phyloP scores from a whole-genome alignment of 2,329 filamentous ascomycete species.

The Aspergillus thermomutatus region DNA sequence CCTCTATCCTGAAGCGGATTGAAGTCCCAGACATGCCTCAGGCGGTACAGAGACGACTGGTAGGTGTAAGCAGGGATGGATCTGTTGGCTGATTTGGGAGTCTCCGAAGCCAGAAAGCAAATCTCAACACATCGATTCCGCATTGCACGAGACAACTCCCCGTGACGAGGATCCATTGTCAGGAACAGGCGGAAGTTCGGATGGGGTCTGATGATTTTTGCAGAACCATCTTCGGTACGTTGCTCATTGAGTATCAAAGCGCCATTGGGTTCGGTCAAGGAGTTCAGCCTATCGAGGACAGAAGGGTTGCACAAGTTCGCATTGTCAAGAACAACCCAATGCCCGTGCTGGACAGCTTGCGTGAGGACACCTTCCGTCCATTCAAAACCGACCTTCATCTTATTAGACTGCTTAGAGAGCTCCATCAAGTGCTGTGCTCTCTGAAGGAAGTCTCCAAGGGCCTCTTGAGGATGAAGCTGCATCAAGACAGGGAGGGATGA shows the following conservation, averaged over 20 bases:
- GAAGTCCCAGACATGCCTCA: slow-evolving; percentile 33
- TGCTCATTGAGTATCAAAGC: slow-evolving; percentile 91
- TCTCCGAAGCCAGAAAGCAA: slow-evolving; percentile 58
- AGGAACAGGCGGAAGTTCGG: slow-evolving; percentile 87
- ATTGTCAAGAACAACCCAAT: slow-evolving; percentile 95
- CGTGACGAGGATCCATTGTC: slow-evolving; percentile 87
- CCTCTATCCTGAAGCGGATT: slow-evolving; percentile 10
- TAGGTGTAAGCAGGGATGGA: slow-evolving; percentile 34
- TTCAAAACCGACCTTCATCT: slow-evolving; percentile 72
- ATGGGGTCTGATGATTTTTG: slow-evolving; percentile 76
- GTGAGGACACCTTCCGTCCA: slow-evolving; percentile 95
- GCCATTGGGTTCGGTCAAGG: slow-evolving; percentile 85
- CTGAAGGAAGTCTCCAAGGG: slow-evolving; percentile 48
- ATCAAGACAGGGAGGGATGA: slow-evolving; percentile 32
- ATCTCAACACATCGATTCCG: slow-evolving; percentile 91
- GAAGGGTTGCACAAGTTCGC: slow-evolving; percentile 95
- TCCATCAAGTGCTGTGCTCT: slow-evolving; percentile 52
- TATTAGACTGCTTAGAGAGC: slow-evolving; percentile 57
- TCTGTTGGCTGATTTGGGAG: slow-evolving; percentile 11
- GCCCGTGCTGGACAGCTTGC: slow-evolving; percentile 76
- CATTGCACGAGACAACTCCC: slow-evolving; percentile 94
- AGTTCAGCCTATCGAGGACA: slow-evolving; percentile 91
- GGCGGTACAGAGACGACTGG: slow-evolving; percentile 39
- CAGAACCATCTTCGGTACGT: slow-evolving; percentile 74
- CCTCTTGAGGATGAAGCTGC: slow-evolving; percentile 44